These are phyloP conservation scores for Sequoia sempervirens DNA, from an alignment of 75 land plant species.

Conservation along the genomic window DNA sequence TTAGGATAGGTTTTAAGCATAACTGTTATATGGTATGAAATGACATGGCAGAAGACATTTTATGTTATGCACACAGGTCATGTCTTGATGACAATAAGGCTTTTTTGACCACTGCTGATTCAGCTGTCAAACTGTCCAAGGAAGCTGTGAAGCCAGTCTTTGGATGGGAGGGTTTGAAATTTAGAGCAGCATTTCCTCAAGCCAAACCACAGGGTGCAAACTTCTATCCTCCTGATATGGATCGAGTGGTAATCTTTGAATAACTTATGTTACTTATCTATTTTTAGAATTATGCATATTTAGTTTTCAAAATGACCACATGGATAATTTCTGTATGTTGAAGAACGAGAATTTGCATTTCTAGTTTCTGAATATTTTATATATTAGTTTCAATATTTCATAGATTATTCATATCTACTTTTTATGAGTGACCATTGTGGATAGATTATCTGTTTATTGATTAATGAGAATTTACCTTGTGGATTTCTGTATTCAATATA, in stretches of 20 bases:
- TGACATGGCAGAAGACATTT: not conserved
- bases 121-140: constrained; percentile 51
- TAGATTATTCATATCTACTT: not conserved
- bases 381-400: not conserved
- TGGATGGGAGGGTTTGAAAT: constrained; percentile 70
- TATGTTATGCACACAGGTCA: constrained; percentile 50
- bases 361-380: not conserved
- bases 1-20: not conserved
- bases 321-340: not conserved
- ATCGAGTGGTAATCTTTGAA: constrained; percentile 47
- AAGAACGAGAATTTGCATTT: not conserved
- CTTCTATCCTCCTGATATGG: constrained; percentile 97
- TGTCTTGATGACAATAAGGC: constrained; percentile 82
- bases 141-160: constrained; percentile 50
- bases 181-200: constrained; percentile 79
- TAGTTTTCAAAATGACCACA: not conserved
- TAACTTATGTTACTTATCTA: not conserved
- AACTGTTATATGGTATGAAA: not conserved
- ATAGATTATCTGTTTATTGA: not conserved
- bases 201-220: constrained; percentile 81
- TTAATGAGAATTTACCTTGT: not conserved
- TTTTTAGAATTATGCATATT: not conserved
- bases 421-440: not conserved
- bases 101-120: constrained; percentile 88
- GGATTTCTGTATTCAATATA: not conserved